Conservation (phyloP, 768 basidiomycete genomes). For the Serpula lacrymans region DNA sequence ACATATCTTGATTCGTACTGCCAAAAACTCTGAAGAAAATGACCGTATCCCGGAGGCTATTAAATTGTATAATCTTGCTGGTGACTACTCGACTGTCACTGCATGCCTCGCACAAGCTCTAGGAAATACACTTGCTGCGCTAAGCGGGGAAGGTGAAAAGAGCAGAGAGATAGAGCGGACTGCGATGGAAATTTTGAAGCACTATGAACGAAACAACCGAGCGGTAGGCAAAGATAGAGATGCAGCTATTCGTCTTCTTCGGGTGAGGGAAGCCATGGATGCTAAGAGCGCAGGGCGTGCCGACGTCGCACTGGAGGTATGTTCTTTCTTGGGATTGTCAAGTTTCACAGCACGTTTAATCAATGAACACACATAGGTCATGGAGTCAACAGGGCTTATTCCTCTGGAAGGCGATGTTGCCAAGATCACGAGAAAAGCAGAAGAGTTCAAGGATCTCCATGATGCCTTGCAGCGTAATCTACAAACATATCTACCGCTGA, state of each 20-base stretch:
- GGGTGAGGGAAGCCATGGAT: constrained; percentile 78
- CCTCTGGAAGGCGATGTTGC: constrained; percentile 84
- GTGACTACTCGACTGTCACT: constrained; percentile 85
- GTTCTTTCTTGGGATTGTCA: constrained; percentile 21
- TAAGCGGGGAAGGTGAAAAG: constrained; percentile 52
- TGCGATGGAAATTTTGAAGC: constrained; percentile 72
- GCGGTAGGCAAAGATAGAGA: constrained; percentile 71
- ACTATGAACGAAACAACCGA: constrained; percentile 75
- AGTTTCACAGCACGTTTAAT: neutral
- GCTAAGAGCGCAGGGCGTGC: constrained; percentile 67
- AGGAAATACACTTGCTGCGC: constrained; percentile 75
- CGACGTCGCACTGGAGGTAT: constrained; percentile 80
- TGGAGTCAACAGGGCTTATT: constrained; percentile 84
- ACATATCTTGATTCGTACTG: constrained; percentile 80
- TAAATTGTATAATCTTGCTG: constrained; percentile 93
- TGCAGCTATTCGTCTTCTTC: constrained; percentile 69
- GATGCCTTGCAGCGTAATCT: constrained; percentile 88
- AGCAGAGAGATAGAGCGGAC: constrained; percentile 66
- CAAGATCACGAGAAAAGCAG: constrained; percentile 80
- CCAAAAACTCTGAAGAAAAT: constrained; percentile 77
- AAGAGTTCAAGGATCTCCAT: constrained; percentile 85
- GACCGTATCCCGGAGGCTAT: constrained; percentile 88
- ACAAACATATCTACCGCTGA: constrained; percentile 80
- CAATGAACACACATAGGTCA: constrained; percentile 49
- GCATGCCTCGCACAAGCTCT: constrained; percentile 84